Base-by-base conservation (phyloP, 116 monocot genomes). In the Iris pallida region DNA sequence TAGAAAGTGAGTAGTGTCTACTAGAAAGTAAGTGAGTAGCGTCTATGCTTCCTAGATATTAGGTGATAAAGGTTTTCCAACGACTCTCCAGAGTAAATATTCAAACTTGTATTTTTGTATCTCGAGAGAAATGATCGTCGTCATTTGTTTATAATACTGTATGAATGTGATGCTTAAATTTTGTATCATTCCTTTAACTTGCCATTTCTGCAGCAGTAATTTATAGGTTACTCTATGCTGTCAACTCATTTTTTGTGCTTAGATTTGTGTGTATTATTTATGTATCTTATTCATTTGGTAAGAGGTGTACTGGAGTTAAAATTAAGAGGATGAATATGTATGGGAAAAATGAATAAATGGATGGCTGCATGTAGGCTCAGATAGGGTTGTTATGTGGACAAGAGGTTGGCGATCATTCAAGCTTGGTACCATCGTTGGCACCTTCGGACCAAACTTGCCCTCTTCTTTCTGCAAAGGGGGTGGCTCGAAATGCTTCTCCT, bases 401-500 rank as follows among this genome's bases (percentile, higher is more conserved):
- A 18, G 20, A 54, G 30, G 30, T 30, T 30, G 30, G 30, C 30
- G 88, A 83, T 73, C 65, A 78, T 69, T 30, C 80, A 63, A 81
- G 64, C 77, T 65, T 78, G 58, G 56, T 68, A 46, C 3, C 30
- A 30, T 30, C 30, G 0, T 30, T 30, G 30, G 59, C 71, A 46
- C 67, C 78, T 71, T 71, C 76, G 17, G 64, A 72, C 69, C 11
- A 61, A 73, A 62, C 70, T 73, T 64, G 73, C 66, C 66, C 83
- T 69, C 30, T 30, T 30, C 45, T 53, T 41, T 76, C 76, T 71
- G 63, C 56, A 40, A 84, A 87, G 59, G 30, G 30, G 30, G 59
- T 81, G 69, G 74, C 65, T 68, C 83, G 76, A 68, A 63, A 70
- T 57, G 72, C 74, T 71, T 94, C 87, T 57, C 89, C 89, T 43